A percentile compares a stretch with the other conserved stretches of the same genome.
Evolutionary conservation across 345 rosid species (phyloP).

Genomic region (Erucastrum elatum): DNA sequence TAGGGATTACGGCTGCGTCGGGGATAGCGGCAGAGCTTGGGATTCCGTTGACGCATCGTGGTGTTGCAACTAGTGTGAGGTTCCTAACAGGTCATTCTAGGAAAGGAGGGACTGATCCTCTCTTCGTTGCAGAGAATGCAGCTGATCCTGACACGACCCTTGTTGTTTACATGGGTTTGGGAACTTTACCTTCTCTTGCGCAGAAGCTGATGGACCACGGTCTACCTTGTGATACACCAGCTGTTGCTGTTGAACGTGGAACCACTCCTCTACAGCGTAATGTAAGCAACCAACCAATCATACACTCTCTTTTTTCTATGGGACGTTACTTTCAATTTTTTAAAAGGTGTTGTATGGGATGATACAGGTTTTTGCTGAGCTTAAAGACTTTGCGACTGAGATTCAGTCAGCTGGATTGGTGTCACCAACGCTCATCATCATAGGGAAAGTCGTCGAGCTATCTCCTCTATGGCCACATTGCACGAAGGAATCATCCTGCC

Average conservation of each 20-base stretch:
- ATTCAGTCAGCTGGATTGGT: constrained; percentile 58
- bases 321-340: background rate
- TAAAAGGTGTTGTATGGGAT: background rate
- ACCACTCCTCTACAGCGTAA: constrained; percentile 76
- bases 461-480: constrained; percentile 81
- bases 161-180: constrained; percentile 93
- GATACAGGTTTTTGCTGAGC: constrained; percentile 73
- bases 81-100: constrained; percentile 92
- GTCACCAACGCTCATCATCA: constrained; percentile 82
- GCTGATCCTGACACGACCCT: constrained; percentile 90
- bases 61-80: constrained; percentile 83
- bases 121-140: constrained; percentile 85
- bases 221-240: constrained; percentile 76
- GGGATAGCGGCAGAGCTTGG: constrained; percentile 97
- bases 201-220: constrained; percentile 82
- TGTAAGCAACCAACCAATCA: constrained; percentile 45
- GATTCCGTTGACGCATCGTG: constrained; percentile 91
- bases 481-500: constrained; percentile 41
- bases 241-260: constrained; percentile 89
- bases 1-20: constrained; percentile 96
- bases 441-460: constrained; percentile 84
- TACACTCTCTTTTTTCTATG: background rate
- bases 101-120: constrained; percentile 83
- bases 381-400: constrained; percentile 69
- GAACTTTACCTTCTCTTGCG: constrained; percentile 88